These are phyloP conservation scores for Chenopodium suecicum DNA, from an alignment of 148 eudicot species.

Conservation along the genomic window DNA sequence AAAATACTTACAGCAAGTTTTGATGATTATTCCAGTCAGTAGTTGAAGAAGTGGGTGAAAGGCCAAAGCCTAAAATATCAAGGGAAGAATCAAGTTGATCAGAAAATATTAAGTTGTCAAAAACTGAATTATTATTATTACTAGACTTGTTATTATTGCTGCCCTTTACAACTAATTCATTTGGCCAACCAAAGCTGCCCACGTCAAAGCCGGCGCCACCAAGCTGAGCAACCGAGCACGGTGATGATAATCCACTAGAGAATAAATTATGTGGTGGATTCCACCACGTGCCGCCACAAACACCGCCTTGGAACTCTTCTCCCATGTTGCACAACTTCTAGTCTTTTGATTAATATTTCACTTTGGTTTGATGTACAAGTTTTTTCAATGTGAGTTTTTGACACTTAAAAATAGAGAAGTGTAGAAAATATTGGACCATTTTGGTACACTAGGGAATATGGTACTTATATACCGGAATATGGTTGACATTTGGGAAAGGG, in stretches of 20 bases:
- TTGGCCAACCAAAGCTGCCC: slow-evolving; percentile 48
- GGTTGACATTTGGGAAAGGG: slow-evolving; percentile 53
- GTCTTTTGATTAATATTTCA: not conserved
- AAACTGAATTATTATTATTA: slow-evolving; percentile 25
- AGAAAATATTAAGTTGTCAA: slow-evolving; percentile 31
- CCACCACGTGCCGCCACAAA: slow-evolving; percentile 68
- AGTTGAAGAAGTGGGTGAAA: slow-evolving; percentile 44
- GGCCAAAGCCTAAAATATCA: slow-evolving; percentile 45
- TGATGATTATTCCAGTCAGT: slow-evolving; percentile 56
- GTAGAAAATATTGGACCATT: slow-evolving; percentile 3
- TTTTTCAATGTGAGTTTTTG: not conserved
- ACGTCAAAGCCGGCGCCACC: slow-evolving; percentile 31
- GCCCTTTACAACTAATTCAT: slow-evolving; percentile 30
- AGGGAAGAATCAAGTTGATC: slow-evolving; percentile 37
- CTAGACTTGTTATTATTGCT: slow-evolving; percentile 22
- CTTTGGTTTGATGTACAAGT: slow-evolving; percentile 6
- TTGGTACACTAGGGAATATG: slow-evolving; percentile 27
- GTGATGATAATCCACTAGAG: slow-evolving; percentile 37
- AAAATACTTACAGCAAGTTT: slow-evolving; percentile 47
- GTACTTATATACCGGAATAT: slow-evolving; percentile 34
- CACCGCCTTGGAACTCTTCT: slow-evolving; percentile 64
- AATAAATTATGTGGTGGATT: slow-evolving; percentile 38
- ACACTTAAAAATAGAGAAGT: slow-evolving; percentile 4
- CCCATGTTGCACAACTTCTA: slow-evolving; percentile 38
- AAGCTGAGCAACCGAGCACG: slow-evolving; percentile 40